Percentiles rank a stretch among this genome's conserved stretches.
phyloP scores from a whole-genome alignment of 352 stramenopile genomes.

The Phytophthora cryptogea region DNA sequence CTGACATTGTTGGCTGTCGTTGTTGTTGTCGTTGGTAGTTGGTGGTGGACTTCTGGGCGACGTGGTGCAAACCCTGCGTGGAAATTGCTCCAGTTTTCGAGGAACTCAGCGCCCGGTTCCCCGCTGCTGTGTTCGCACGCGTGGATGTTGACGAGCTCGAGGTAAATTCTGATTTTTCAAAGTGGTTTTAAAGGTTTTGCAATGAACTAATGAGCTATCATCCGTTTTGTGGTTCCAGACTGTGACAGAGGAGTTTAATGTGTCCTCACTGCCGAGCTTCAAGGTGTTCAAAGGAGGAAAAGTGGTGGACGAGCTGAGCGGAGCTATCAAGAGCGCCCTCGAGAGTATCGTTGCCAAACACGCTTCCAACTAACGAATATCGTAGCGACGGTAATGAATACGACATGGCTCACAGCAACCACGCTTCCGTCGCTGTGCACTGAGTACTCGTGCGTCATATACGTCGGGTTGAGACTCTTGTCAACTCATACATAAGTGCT shows the following conservation, averaged over 20 bases:
- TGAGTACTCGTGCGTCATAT: no score
- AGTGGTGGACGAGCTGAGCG: slow-evolving; percentile 88
- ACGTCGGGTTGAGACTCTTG: no score
- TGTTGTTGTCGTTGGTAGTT: slow-evolving; percentile 41
- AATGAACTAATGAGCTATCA: neutral
- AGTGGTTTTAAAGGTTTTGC: neutral
- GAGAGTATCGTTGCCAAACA: slow-evolving; percentile 62
- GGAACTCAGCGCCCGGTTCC: slow-evolving; percentile 59
- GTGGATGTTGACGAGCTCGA: slow-evolving; percentile 82
- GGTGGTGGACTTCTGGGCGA: slow-evolving; percentile 86
- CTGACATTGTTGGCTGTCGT: slow-evolving; percentile 2
- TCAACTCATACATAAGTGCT: no score
- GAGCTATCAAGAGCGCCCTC: slow-evolving; percentile 68
- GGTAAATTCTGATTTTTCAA: slow-evolving; percentile 21
- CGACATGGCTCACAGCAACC: slow-evolving; percentile 1
- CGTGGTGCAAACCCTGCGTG: slow-evolving; percentile 85
- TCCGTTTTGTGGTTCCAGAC: slow-evolving; percentile 31
- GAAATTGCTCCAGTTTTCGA: slow-evolving; percentile 83
- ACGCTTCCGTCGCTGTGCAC: no score
- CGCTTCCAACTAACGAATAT: slow-evolving; percentile 17
- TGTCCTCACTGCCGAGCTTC: slow-evolving; percentile 93
- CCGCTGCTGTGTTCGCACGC: slow-evolving; percentile 62
- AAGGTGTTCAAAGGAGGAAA: slow-evolving; percentile 91
- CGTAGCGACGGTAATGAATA: neutral
- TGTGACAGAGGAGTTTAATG: slow-evolving; percentile 64